Evolutionary conservation across 305 asterid species (phyloP), one percentile per base, ranked within the genome.

Genomic region (Stenogyne calaminthoides): DNA sequence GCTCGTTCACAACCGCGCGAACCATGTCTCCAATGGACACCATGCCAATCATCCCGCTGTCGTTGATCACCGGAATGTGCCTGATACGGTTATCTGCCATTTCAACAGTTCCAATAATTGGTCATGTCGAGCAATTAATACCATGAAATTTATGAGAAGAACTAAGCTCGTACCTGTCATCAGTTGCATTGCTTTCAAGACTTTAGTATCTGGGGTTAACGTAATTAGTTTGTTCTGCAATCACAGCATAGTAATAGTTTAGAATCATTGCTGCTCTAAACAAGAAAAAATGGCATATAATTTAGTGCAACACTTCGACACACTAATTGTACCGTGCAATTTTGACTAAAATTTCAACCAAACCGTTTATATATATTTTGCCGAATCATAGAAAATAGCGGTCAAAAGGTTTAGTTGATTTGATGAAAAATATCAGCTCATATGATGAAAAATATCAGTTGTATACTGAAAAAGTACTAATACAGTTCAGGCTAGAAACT

Each of bases 1-100:
- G 96, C 92, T 95, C 98, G 12, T 82, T 82, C 86, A 95, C 98
- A 16, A 95, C 98, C 5, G 99, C 97, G 60, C 98, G 96, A 64
- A 95, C 99, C 72, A 95, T 98, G 10, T 95, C 99, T 63, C 99
- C 99, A 12, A 95, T 92, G 40, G 99, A 95, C 70, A 92, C 99
- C 99, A 95, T 95, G 47, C 98, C 99, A 0, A 90, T 81, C 99
- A 95, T 92, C 54, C 87, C 96, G 6, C 73, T 65, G 5, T 87
- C 91, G 18, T 83, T 69, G 40, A 92, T 87, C 85, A 95, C 97
- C 0, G 97, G 99, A 71, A 95, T 92, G 87, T 95, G 99, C 87
- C 98, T 90, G 81, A 95, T 95, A 2, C 98, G 98, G 44, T 95
- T 95, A 78, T 95, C 99, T 95, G 92, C 70, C 71, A 55, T 77